These are phyloP conservation scores for Huntiella bhutanensis DNA, from an alignment of 2,329 filamentous ascomycete species.

Conservation along the genomic window DNA sequence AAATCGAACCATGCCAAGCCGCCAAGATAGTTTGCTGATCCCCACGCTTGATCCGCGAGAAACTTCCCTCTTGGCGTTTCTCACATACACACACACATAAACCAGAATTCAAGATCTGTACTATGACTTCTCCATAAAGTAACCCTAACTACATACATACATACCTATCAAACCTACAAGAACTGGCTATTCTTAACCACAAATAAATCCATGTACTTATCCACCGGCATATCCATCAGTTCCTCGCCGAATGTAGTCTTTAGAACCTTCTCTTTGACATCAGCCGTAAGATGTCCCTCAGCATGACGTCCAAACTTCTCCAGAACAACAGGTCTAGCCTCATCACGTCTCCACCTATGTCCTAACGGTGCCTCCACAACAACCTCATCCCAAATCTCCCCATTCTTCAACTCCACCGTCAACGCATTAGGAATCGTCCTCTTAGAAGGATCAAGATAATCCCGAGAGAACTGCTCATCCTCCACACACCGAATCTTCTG, in stretches of 20 bases:
- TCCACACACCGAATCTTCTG: conserved; percentile 92
- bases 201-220: conserved; percentile 85
- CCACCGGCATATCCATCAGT: conserved; percentile 68
- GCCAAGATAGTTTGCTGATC: too few relatives aligned
- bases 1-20: too few relatives aligned
- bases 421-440: conserved; percentile 95
- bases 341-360: conserved; percentile 75
- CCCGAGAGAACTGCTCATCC: conserved; percentile 80
- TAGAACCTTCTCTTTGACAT: conserved; percentile 62
- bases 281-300: conserved; percentile 58
- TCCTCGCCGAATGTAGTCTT: conserved; percentile 57
- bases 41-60: neutral
- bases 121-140: too few relatives aligned
- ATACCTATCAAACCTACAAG: neutral
- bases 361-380: conserved; percentile 87
- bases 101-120: neutral
- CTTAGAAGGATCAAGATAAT: conserved; percentile 87
- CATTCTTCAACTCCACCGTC: conserved; percentile 86
- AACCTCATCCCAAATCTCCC: conserved; percentile 76
- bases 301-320: conserved; percentile 92
- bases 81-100: too few relatives aligned
- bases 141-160: too few relatives aligned
- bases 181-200: conserved; percentile 32
- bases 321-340: conserved; percentile 94
- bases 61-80: too few relatives aligned